A percentile compares a stretch with the other conserved stretches of the same genome.
Conservation (phyloP, 1,139 yeast genomes). For the Spathaspora jeffriesii region DNA sequence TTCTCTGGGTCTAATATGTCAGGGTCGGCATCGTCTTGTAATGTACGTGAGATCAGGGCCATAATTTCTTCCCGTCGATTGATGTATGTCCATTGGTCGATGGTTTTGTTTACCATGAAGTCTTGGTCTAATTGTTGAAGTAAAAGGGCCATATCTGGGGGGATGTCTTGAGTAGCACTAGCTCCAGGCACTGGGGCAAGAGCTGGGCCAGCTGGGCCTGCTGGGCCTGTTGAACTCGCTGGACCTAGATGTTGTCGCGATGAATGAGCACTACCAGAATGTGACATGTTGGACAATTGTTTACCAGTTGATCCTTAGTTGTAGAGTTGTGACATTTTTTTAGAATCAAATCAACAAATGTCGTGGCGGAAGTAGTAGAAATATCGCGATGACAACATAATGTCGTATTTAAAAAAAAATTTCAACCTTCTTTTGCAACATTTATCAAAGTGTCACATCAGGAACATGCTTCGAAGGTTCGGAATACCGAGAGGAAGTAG, state of each 20-base stretch:
- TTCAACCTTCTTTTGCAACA: not conserved
- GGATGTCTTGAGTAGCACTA: slow-evolving; percentile 30
- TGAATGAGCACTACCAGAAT: not conserved
- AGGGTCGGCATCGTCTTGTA: slow-evolving; percentile 22
- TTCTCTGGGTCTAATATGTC: slow-evolving; percentile 36
- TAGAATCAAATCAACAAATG: not conserved
- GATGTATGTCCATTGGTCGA: slow-evolving; percentile 52
- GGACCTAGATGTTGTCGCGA: not conserved
- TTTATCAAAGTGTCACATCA: not conserved
- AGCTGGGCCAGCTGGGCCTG: slow-evolving; percentile 12
- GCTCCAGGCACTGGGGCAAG: slow-evolving; percentile 9
- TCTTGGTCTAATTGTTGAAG: slow-evolving; percentile 47
- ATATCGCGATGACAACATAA: not conserved
- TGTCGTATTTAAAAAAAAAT: not conserved
- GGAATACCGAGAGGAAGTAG: not conserved
- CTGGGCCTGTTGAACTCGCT: slow-evolving; percentile 13
- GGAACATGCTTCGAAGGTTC: not conserved
- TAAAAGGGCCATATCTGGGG: slow-evolving; percentile 48
- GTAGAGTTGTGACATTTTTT: not conserved
- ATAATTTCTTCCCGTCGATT: slow-evolving; percentile 48
- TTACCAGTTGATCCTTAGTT: no score
- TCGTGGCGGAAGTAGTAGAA: not conserved
- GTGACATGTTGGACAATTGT: slow-evolving; percentile 1
- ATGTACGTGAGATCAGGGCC: slow-evolving; percentile 34
- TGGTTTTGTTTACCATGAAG: slow-evolving; percentile 38